Evolutionary conservation across 2,329 filamentous ascomycete species (phyloP).

Genomic region (Metarhizium sp.): DNA sequence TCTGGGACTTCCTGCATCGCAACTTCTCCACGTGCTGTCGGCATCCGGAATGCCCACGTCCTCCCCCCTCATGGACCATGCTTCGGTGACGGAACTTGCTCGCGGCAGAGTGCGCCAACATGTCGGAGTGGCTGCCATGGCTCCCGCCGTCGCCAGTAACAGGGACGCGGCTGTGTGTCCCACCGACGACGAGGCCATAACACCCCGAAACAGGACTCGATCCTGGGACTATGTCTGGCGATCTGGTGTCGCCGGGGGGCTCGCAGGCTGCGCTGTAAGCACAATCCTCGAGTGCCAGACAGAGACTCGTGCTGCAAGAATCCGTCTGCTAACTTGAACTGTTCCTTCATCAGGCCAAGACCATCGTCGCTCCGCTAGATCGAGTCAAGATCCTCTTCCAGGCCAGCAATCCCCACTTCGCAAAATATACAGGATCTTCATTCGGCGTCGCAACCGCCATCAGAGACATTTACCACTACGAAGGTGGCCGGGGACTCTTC

Average conservation of each 20-base stretch:
- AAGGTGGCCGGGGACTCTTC: conserved; percentile 72
- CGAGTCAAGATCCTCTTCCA: conserved; percentile 99
- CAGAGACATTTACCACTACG: conserved; percentile 67
- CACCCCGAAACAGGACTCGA: conserved; percentile 42
- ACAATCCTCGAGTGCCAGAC: not conserved
- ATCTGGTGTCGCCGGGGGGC: conserved; percentile 75
- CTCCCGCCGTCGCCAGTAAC: conserved; percentile 10
- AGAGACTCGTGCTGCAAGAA: not conserved
- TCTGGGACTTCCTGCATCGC: conserved; percentile 9
- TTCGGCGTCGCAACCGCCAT: conserved; percentile 74
- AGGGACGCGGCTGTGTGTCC: conserved; percentile 35
- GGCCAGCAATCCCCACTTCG: conserved; percentile 85
- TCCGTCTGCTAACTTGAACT: conserved; percentile 5
- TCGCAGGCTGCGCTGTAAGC: conserved; percentile 86
- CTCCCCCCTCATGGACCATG: conserved; percentile 46
- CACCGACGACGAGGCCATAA: conserved; percentile 37
- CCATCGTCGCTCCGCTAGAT: conserved; percentile 88
- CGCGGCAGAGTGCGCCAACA: conserved; percentile 22
- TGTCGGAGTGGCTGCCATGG: conserved; percentile 10
- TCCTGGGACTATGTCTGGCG: conserved; percentile 77
- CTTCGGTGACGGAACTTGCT: conserved; percentile 45
- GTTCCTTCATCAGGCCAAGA: conserved; percentile 63
- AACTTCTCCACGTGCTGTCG: conserved; percentile 2
- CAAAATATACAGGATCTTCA: conserved; percentile 88
- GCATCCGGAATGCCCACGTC: conserved; percentile 42